Evolutionary conservation across 2,329 filamentous ascomycete genomes (phyloP), one percentile per base, ranked within the genome.

Genomic region (Dactylellina parvicollis): DNA sequence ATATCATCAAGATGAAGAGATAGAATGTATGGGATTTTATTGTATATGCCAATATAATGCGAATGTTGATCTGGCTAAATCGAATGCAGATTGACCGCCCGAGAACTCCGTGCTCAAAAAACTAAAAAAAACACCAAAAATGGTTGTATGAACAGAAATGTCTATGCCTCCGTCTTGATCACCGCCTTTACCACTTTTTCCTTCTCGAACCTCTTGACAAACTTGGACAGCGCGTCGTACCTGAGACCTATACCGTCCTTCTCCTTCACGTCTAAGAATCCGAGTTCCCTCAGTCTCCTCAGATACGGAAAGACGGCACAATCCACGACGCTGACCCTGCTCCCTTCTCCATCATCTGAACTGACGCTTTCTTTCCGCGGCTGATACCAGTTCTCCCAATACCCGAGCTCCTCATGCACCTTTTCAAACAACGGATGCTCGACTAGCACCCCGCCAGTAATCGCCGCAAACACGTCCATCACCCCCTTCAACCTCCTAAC

Each of bases 341-440:
- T 73, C 4, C 52, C 59, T 12, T 34, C 38, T 8, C 52, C 59
- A 10, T 12, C 24, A 20, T 66, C 47, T 4, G 54, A 52, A 12
- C 55, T 69, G 36, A 69, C 46, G 28, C 64, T 69, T 22, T 55
- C 60, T 32, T 61, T 73, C 24, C 50, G 30, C 40, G 60, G 60
- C 28, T 42, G 47, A 24, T 73, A 73, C 69, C 69, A 73, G 9
- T 24, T n/a, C 14, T 73, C 60, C 69, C 69, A 73, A 22, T 66
- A 61, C 18, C 16, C 24, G 24, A 73, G 30, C 49, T 73, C 69
- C n/a, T 66, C 57, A 30, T 73, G 69, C 3, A 66, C 55, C n/a
- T 66, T 73, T 12, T 65, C 60, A 24, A 73, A 73, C n/a, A 73
- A 40, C 16, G 69, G 69, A 38, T 73, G 69, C 20, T 73, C 54